Base-by-base conservation (phyloP, 2,329 filamentous ascomycete species). In the Talaromyces rugulosus region DNA sequence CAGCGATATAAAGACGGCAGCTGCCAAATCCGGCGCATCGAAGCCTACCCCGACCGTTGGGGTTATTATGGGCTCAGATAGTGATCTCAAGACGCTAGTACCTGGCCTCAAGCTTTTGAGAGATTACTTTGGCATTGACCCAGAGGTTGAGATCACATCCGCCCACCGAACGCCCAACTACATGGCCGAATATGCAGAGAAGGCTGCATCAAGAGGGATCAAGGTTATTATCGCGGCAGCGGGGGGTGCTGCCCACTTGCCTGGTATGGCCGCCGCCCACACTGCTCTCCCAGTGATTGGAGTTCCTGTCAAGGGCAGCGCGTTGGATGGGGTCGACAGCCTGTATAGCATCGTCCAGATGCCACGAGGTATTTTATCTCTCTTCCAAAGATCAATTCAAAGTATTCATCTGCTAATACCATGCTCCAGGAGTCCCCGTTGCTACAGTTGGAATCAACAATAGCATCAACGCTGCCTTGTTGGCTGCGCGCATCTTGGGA, bases 361-460 rank as follows among this genome's bases (percentile, higher is more conserved):
- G 89, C 90, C 89, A 5, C 67, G 77, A 68, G 77, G 83, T 84
- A 66, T 81, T 78, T 27, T 28, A 56, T 53, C 33, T 50, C 53
- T 28, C 27, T 12, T 31, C 6, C 18, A 30, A 5, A 4, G 1
- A 14, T 31, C 27, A 4, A 30, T 23, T 61, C 23, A 23, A 23
- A 23, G 23, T 23, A 23, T n/a, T 42, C 42, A 23, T 44, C 33
- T 36, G 12, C 27, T 16, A 18, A 27, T 11, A 16, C 51, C 28
- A 60, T 60, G 59, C 58, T 69, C 7, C 83, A 69, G 89, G 89
- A 12, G 84, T 88, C 56, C 90, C 90, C 9, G 87, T 88, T 14
- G 89, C 89, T 5, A 92, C 89, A 0, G 89, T 93, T 3, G 89
- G 86, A 11, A 91, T 92, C 74, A 91, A 91, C 75, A 92, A 92